Evolutionary conservation across 768 basidiomycete species (phyloP).

Genomic region (Termitomyces sp.): DNA sequence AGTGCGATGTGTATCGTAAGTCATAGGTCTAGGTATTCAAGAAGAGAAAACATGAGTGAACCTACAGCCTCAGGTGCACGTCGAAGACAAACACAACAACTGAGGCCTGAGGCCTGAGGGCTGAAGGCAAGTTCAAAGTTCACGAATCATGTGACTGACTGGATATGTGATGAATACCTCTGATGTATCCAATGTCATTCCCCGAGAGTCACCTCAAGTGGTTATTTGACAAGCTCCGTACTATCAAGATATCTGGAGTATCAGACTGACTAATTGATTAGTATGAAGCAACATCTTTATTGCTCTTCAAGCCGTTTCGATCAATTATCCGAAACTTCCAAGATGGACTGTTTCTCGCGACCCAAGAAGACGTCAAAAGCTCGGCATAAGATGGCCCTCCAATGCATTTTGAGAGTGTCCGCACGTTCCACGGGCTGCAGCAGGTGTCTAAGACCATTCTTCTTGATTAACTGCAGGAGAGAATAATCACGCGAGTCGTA

Average conservation of each 20-base stretch:
- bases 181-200: no score
- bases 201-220: no score
- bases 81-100: no score
- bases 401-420: neutral
- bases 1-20: no score
- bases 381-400: neutral
- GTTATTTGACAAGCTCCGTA: neutral
- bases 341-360: neutral
- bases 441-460: neutral
- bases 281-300: no score
- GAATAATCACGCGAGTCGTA: constrained; percentile 1
- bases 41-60: no score
- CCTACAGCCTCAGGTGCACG: no score
- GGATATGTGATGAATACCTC: no score
- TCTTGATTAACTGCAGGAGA: constrained; percentile 4
- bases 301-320: neutral
- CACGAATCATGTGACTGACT: no score
- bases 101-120: no score
- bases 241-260: neutral
- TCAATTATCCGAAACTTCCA: neutral
- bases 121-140: no score
- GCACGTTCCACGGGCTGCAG: neutral
- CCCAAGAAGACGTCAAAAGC: constrained; percentile 7
- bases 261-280: neutral
- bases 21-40: no score